A percentile compares a stretch with the other conserved stretches of the same genome.
Evolutionary conservation across 108 stramenopile species (phyloP).

Genomic region (Discostella stelligeroides): DNA sequence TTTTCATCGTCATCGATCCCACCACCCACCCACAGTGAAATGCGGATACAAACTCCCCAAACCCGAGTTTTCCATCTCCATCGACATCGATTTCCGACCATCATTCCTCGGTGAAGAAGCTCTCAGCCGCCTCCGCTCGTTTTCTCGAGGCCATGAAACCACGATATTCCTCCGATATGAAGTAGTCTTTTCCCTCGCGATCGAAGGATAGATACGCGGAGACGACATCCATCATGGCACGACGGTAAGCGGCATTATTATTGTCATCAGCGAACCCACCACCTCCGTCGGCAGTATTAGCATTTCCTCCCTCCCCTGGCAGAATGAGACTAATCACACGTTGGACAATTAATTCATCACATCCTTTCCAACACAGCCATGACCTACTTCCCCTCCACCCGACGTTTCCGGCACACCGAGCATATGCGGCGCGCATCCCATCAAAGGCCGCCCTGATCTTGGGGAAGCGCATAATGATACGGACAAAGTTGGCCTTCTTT

Average conservation of each 20-base stretch:
- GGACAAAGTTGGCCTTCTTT: slow-evolving; percentile 50
- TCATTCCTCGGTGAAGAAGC: slow-evolving; percentile 43
- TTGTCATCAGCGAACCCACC: too few species aligned
- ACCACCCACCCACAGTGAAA: slow-evolving; percentile 50
- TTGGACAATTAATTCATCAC: slow-evolving; percentile 33
- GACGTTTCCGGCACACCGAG: slow-evolving; percentile 28
- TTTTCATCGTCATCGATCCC: slow-evolving; percentile 31
- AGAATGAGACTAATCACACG: slow-evolving; percentile 52
- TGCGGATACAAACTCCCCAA: slow-evolving; percentile 53
- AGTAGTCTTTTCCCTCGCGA: slow-evolving; percentile 50
- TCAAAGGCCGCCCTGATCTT: slow-evolving; percentile 45
- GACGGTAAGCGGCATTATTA: slow-evolving; percentile 41
- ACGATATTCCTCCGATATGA: slow-evolving; percentile 41
- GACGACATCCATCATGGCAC: slow-evolving; percentile 52
- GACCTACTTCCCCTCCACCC: slow-evolving; percentile 21
- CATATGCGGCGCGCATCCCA: slow-evolving; percentile 35
- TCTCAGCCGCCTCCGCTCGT: slow-evolving; percentile 44
- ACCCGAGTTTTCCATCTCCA: slow-evolving; percentile 45
- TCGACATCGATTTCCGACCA: slow-evolving; percentile 43
- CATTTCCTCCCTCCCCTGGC: slow-evolving; percentile 41
- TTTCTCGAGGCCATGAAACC: slow-evolving; percentile 50
- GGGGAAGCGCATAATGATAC: slow-evolving; percentile 57
- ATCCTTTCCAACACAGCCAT: slow-evolving; percentile 30
- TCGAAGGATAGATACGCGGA: slow-evolving; percentile 54
- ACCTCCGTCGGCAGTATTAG: too few species aligned